These are phyloP conservation scores for Erythrobasidium hasegawianum DNA, from an alignment of 1,284 basidiomycete species.

Conservation along the genomic window DNA sequence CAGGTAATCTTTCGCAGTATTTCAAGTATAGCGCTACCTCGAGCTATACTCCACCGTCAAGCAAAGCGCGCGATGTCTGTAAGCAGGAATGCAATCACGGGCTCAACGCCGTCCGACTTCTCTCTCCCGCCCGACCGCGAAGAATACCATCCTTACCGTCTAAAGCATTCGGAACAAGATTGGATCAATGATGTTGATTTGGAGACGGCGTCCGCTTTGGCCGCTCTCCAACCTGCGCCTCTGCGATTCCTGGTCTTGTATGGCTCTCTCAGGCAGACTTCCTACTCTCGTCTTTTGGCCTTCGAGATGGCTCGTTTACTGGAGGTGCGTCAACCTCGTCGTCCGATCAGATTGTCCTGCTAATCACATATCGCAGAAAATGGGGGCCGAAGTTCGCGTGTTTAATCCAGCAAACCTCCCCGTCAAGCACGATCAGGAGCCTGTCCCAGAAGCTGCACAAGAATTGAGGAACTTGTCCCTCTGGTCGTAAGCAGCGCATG, in stretches of 20 bases:
- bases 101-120: constrained; percentile 22
- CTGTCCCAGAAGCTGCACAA: constrained; percentile 45
- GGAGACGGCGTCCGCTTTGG: constrained; percentile 43
- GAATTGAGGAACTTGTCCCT: constrained; percentile 46
- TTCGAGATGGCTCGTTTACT: constrained; percentile 49
- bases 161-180: constrained; percentile 37
- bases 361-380: constrained; percentile 4
- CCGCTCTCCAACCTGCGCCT: constrained; percentile 3
- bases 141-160: constrained; percentile 36
- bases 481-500: constrained; percentile 38
- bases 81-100: constrained; percentile 1
- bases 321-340: constrained; percentile 28
- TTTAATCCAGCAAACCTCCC: constrained; percentile 49
- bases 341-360: not conserved
- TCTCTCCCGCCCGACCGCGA: constrained; percentile 14
- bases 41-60: no score
- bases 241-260: constrained; percentile 48
- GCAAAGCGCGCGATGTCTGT: no score
- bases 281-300: constrained; percentile 49
- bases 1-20: no score
- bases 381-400: constrained; percentile 49
- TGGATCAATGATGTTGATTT: constrained; percentile 45
- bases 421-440: constrained; percentile 48
- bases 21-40: no score
- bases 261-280: constrained; percentile 48